These are phyloP conservation scores for Cinnamomum micranthum DNA, from an alignment of 164 flowering plant species.

Conservation along the genomic window DNA sequence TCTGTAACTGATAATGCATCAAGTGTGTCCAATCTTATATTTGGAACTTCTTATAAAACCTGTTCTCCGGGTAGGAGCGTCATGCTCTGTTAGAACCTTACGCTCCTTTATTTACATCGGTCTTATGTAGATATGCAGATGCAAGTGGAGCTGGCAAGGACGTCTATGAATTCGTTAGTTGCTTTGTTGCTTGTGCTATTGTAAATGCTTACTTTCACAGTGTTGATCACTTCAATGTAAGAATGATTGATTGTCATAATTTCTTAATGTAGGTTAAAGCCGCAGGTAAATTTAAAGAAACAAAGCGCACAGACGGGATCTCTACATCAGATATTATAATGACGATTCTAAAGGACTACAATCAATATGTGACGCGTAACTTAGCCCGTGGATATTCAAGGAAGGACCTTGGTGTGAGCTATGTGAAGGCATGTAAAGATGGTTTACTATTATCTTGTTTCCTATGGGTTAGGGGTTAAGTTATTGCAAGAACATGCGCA, in stretches of 20 bases:
- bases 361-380: slow-evolving; percentile 90
- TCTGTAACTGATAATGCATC: background rate
- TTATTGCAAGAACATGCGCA: background rate
- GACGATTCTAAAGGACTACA: slow-evolving; percentile 96
- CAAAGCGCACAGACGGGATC: slow-evolving; percentile 76
- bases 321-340: slow-evolving; percentile 85
- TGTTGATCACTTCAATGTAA: background rate
- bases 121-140: slow-evolving; percentile 22
- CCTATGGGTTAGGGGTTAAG: background rate
- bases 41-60: background rate
- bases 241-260: background rate
- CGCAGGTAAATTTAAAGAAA: slow-evolving; percentile 72
- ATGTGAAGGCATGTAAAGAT: slow-evolving; percentile 62
- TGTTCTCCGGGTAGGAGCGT: background rate
- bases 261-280: slow-evolving; percentile 53
- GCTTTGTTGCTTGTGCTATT: background rate
- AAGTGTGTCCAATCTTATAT: background rate
- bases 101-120: background rate
- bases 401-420: slow-evolving; percentile 93
- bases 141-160: slow-evolving; percentile 28
- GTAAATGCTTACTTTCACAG: background rate
- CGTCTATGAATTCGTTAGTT: slow-evolving; percentile 26
- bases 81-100: background rate
- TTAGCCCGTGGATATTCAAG: slow-evolving; percentile 93
- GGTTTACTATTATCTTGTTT: background rate